phyloP scores from a whole-genome alignment of 1,284 basidiomycete genomes.

The Boletus holoroseus region DNA sequence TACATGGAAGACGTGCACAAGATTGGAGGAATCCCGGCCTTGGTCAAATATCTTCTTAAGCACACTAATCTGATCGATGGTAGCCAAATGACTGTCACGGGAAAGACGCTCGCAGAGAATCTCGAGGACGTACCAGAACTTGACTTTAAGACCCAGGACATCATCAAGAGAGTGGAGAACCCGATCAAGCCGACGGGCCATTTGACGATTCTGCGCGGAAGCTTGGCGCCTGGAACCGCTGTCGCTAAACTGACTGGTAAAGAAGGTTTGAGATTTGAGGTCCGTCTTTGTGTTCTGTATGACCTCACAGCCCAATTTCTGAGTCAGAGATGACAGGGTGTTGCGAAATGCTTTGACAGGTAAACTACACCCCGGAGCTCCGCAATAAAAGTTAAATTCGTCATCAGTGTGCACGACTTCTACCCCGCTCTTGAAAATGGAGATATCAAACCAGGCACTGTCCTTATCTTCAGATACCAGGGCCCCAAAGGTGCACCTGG shows the following conservation, averaged over 20 bases:
- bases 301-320: conserved; percentile 3
- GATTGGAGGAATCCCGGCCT: conserved; percentile 82
- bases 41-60: conserved; percentile 83
- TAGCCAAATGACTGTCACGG: conserved; percentile 87
- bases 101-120: conserved; percentile 91
- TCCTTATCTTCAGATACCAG: conserved; percentile 91
- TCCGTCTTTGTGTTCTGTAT: conserved; percentile 29
- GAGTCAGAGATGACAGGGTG: conserved; percentile 41
- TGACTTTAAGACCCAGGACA: conserved; percentile 75
- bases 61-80: conserved; percentile 87
- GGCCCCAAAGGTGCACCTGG: conserved; percentile 95
- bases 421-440: conserved; percentile 80
- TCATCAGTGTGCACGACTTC: conserved; percentile 69
- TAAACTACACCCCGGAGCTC: conserved; percentile 23
- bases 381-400: conserved; percentile 2
- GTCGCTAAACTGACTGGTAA: conserved; percentile 97
- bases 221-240: conserved; percentile 84
- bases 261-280: conserved; percentile 86
- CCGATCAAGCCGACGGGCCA: conserved; percentile 94
- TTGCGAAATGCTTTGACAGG: conserved; percentile 75
- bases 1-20: conserved; percentile 96
- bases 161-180: conserved; percentile 72
- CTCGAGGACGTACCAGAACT: conserved; percentile 75
- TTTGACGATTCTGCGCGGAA: conserved; percentile 86
- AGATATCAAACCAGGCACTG: conserved; percentile 79